Conservation (phyloP, 306 rosid genomes). For the Cucurbita moschata region DNA sequence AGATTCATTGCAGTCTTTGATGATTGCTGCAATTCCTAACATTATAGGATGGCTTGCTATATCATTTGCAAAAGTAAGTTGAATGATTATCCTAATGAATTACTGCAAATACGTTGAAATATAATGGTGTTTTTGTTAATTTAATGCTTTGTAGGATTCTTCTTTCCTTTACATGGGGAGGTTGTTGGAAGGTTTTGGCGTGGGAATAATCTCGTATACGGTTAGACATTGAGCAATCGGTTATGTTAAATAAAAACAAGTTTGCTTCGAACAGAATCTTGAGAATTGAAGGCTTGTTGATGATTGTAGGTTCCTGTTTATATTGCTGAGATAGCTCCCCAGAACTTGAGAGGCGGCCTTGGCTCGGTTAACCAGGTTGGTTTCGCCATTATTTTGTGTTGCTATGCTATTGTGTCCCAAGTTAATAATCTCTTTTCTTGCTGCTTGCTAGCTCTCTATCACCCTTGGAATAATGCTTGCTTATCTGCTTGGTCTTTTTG, state of each 20-base stretch:
- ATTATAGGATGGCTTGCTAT: constrained; percentile 79
- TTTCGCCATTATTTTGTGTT: neutral
- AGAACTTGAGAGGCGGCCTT: constrained; percentile 67
- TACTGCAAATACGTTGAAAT: neutral
- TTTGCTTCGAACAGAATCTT: neutral
- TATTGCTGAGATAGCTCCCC: constrained; percentile 82
- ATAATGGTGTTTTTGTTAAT: neutral
- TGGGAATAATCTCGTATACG: constrained; percentile 83
- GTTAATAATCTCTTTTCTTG: neutral
- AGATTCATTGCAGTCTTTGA: constrained; percentile 49
- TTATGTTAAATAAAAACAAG: neutral
- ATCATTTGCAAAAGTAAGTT: constrained; percentile 75
- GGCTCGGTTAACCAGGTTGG: constrained; percentile 83
- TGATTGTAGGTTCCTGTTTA: constrained; percentile 63
- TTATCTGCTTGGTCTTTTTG: constrained; percentile 63
- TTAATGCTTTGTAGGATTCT: constrained; percentile 31
- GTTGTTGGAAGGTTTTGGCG: constrained; percentile 85
- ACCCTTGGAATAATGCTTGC: constrained; percentile 66
- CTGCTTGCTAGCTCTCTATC: constrained; percentile 45
- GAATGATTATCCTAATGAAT: neutral
- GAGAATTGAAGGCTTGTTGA: neutral
- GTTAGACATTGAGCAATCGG: constrained; percentile 19
- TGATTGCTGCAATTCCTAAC: constrained; percentile 88
- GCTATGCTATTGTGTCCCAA: neutral
- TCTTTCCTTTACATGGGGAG: constrained; percentile 77